phyloP scores from a whole-genome alignment of 345 rosid species.

The Rhizophora mangle region DNA sequence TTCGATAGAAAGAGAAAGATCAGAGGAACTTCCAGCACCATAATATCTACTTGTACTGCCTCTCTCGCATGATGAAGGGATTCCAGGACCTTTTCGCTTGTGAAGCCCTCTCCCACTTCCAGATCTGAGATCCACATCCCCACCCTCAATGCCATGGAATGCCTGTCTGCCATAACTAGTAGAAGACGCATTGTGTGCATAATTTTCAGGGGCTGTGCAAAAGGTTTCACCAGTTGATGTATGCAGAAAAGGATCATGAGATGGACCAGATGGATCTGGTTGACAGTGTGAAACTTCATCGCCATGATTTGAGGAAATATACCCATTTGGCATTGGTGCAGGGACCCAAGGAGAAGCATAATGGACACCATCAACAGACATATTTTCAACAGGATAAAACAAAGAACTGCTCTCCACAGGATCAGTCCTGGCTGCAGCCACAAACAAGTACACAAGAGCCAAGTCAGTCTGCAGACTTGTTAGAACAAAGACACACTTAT shows the following conservation, averaged over 20 bases:
- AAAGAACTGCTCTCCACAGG: constrained; percentile 46
- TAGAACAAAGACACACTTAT: background rate
- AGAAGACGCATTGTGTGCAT: constrained; percentile 52
- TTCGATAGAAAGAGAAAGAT: constrained; percentile 47
- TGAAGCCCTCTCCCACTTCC: constrained; percentile 58
- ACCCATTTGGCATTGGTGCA: constrained; percentile 55
- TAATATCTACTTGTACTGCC: constrained; percentile 66
- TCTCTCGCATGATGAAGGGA: constrained; percentile 60
- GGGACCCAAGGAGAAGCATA: constrained; percentile 61
- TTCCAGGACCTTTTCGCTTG: constrained; percentile 73
- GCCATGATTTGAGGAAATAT: constrained; percentile 37
- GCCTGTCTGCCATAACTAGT: constrained; percentile 53
- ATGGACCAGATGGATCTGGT: constrained; percentile 48
- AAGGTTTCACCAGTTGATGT: constrained; percentile 41
- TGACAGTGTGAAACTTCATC: constrained; percentile 54
- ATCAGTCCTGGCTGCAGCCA: constrained; percentile 47
- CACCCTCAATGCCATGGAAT: constrained; percentile 45
- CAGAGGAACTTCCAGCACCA: constrained; percentile 62
- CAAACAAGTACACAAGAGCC: constrained; percentile 6
- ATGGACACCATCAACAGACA: constrained; percentile 45
- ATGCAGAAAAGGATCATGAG: constrained; percentile 47
- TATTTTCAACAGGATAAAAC: constrained; percentile 53
- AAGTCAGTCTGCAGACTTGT: constrained; percentile 5
- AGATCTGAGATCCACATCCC: constrained; percentile 49
- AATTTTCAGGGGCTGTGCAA: constrained; percentile 47